Evolutionary conservation across 257 asterid species (phyloP).

Genomic region (Fraxinus anomala): DNA sequence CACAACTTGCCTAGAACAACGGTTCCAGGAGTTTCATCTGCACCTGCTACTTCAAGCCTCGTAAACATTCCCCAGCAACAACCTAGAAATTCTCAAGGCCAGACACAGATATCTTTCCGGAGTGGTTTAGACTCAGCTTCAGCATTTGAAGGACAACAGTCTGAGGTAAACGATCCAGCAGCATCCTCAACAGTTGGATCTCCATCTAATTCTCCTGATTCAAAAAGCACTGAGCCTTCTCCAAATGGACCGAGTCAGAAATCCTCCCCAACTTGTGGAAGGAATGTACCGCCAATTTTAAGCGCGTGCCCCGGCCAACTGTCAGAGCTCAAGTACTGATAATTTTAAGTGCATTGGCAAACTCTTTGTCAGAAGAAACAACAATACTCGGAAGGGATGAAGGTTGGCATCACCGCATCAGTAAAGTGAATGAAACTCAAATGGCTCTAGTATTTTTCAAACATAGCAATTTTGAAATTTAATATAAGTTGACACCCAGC

Average conservation of each 20-base stretch:
- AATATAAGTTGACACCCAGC: constrained; percentile 13
- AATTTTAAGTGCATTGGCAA: background rate
- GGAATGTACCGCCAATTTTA: constrained; percentile 39
- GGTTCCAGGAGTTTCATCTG: constrained; percentile 26
- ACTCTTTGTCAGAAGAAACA: background rate
- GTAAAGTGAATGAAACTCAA: constrained; percentile 14
- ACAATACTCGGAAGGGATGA: background rate
- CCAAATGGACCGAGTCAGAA: constrained; percentile 41
- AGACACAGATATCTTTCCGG: constrained; percentile 35
- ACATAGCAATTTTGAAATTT: constrained; percentile 26
- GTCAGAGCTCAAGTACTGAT: constrained; percentile 47
- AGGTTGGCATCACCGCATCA: constrained; percentile 12
- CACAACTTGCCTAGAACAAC: constrained; percentile 28
- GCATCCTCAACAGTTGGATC: constrained; percentile 9
- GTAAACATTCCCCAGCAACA: constrained; percentile 29
- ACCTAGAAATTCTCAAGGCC: constrained; percentile 37
- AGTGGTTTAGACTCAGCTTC: constrained; percentile 25
- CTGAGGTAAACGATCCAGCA: constrained; percentile 21
- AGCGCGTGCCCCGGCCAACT: constrained; percentile 38
- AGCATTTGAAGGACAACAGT: constrained; percentile 34
- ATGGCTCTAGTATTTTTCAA: background rate
- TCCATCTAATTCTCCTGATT: constrained; percentile 16
- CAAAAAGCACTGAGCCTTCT: constrained; percentile 26
- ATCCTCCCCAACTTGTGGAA: constrained; percentile 46
- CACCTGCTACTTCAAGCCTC: constrained; percentile 21